Evolutionary conservation across 768 basidiomycete species (phyloP).

Genomic region (Boletus patriciae): DNA sequence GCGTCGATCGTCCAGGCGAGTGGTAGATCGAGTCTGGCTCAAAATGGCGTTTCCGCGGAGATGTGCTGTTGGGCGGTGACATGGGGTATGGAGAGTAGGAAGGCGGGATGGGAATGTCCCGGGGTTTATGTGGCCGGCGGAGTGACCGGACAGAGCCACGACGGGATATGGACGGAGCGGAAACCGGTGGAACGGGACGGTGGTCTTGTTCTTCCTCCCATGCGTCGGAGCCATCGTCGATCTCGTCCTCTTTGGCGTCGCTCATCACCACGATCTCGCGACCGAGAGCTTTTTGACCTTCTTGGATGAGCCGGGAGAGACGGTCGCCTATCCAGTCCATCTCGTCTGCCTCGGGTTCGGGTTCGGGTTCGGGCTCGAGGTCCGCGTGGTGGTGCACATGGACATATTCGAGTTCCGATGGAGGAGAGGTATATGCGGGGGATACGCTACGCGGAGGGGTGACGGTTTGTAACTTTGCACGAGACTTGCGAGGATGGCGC

Average conservation of each 20-base stretch:
- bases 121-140: conserved; percentile 23
- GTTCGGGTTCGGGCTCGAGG: conserved; percentile 36
- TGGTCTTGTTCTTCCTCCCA: conserved; percentile 68
- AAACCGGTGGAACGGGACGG: not conserved
- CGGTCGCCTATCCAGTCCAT: conserved; percentile 85
- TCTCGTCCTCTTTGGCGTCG: conserved; percentile 70
- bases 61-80: conserved; percentile 32
- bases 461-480: conserved; percentile 23
- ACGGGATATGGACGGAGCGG: conserved; percentile 26
- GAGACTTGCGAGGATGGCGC: conserved; percentile 39
- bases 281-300: conserved; percentile 75
- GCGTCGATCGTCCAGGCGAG: conserved; percentile 24
- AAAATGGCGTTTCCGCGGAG: conserved; percentile 37
- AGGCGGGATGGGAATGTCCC: conserved; percentile 28
- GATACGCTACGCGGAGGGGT: conserved; percentile 31
- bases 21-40: conserved; percentile 22
- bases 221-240: conserved; percentile 69
- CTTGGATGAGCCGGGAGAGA: conserved; percentile 67
- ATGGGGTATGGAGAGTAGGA: conserved; percentile 29
- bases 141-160: conserved; percentile 29
- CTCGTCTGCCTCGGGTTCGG: conserved; percentile 45
- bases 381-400: conserved; percentile 31
- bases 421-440: conserved; percentile 30
- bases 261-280: conserved; percentile 79
- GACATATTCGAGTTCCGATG: conserved; percentile 47